Percentiles rank a stretch among this genome's conserved stretches.
These are phyloP conservation scores for Alopecurus myosuroides DNA, from an alignment of 176 grass and related monocot species.

Conservation along the genomic window DNA sequence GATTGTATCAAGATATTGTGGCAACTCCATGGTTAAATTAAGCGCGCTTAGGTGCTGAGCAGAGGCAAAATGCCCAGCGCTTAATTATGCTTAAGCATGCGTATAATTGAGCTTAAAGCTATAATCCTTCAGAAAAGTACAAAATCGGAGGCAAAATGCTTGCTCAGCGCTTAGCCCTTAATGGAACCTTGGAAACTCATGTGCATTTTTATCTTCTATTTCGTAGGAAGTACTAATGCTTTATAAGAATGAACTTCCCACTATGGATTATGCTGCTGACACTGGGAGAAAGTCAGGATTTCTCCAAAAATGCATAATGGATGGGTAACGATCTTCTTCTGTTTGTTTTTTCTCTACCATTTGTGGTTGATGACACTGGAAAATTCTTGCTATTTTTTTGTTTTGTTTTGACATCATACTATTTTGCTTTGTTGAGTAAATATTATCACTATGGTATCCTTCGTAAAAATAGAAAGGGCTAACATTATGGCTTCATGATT, in stretches of 20 bases:
- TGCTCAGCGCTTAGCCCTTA: too few relatives aligned
- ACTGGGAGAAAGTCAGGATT: conserved; percentile 76
- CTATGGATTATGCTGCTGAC: conserved; percentile 82
- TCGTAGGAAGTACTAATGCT: conserved; percentile 71
- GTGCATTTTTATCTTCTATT: not conserved
- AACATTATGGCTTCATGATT: conserved; percentile 12
- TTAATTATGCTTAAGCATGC: too few relatives aligned
- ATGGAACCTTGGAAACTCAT: too few relatives aligned
- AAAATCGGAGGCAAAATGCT: too few relatives aligned
- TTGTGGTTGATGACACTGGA: not conserved
- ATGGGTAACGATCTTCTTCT: conserved; percentile 32
- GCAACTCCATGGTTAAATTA: too few relatives aligned
- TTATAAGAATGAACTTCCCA: conserved; percentile 79
- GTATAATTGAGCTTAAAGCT: too few relatives aligned
- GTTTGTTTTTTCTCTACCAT: not conserved
- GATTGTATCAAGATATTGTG: not conserved
- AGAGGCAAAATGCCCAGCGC: too few relatives aligned
- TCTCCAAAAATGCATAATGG: conserved; percentile 59
- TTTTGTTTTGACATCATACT: not conserved
- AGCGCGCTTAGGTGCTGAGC: too few relatives aligned
- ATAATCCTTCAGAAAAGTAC: too few relatives aligned
- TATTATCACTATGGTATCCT: not conserved
- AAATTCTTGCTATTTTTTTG: not conserved
- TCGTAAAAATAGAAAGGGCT: not conserved
- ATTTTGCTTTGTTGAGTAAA: not conserved